Percentiles rank a stretch among this genome's conserved stretches.
phyloP scores from a whole-genome alignment of 177 flowering plant genomes.

The Telopea speciosissima region DNA sequence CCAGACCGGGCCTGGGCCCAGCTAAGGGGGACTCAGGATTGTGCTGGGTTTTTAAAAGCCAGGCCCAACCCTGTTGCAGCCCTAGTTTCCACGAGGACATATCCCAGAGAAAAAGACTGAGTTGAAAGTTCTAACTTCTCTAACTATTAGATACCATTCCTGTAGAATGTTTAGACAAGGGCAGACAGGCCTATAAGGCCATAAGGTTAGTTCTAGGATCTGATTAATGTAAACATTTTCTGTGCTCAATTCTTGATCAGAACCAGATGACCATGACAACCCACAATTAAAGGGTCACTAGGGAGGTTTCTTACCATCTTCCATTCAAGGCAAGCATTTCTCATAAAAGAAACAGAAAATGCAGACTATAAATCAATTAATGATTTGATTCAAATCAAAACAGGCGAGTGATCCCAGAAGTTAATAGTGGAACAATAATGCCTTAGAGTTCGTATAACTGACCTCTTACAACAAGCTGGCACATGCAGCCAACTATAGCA shows the following conservation, averaged over 20 bases:
- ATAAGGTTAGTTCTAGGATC: background rate
- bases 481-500: slow-evolving; percentile 99
- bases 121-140: background rate
- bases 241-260: background rate
- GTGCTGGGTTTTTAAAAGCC: too few species aligned
- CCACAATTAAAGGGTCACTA: background rate
- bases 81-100: background rate
- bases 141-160: background rate
- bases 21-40: too few species aligned
- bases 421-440: background rate
- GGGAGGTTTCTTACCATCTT: background rate
- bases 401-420: background rate
- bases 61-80: too few species aligned
- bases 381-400: background rate
- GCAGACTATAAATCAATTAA: background rate
- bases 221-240: background rate
- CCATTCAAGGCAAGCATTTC: background rate
- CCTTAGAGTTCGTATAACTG: background rate
- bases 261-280: background rate
- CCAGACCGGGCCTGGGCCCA: too few species aligned
- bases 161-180: background rate
- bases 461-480: slow-evolving; percentile 96
- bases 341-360: background rate
- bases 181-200: background rate
- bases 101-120: background rate